Base-by-base conservation (phyloP, 2,329 filamentous ascomycete genomes). In the Cladosporium austrohemisphaericum region DNA sequence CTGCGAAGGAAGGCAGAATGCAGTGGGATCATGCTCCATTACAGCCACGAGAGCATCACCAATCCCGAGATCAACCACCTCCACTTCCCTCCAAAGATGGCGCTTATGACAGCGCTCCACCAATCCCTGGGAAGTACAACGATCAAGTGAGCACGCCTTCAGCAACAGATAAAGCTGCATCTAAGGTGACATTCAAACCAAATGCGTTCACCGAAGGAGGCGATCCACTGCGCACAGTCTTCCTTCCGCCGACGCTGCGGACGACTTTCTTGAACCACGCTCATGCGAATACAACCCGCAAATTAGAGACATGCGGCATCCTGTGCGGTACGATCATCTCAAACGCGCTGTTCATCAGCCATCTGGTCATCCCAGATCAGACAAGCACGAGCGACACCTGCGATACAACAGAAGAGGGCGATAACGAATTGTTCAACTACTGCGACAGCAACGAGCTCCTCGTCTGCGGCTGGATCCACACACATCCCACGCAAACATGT, bases 381-480 rank as follows among this genome's bases (percentile, higher is more conserved):
- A 86, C 83, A 46, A 85, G 86, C 61, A 96, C 92, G 0, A 84
- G 85, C 2, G 92, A 98, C 64, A 97, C 93, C 0, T 98, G 93
- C 67, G 92, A 97, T 68, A 97, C 89, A 16, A 82, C 89, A 40
- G 93, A 96, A 57, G 90, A 95, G 66, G 79, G 80, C 23, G 65
- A 68, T 47, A 63, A 56, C 38, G 81, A 83, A 0, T 77, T 96
- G 22, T 91, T 96, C 59, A 89, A 95, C 50, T 96, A 92, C 66
- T 94, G 91, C 63, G 87, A 93, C 60, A 77, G 76, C 4, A 81
- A 95, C 62, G 87, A 94, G 53, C 70, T 97, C 28, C 80, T 95
- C 67, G 83, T 95, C 46, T 77, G 95, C 4, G 92, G 92, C 31
- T 98, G 93, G 93, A 98, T 98, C 53, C 93, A 98, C 65, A 98